Base-by-base conservation (phyloP, 176 grass and related monocot species). In the Pharus latifolius region DNA sequence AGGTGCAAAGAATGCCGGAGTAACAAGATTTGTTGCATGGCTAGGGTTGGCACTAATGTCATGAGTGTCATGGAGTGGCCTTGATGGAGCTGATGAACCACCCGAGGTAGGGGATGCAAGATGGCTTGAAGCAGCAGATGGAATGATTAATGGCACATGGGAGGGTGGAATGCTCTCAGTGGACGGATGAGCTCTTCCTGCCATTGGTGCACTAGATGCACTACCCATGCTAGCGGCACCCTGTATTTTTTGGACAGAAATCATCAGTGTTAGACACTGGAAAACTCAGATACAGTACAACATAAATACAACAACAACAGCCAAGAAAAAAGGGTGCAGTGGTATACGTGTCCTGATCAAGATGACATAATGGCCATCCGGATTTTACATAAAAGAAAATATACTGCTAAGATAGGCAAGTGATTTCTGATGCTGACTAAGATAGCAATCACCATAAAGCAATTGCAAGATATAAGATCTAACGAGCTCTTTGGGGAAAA, bases 1-100 rank as follows among this genome's bases (percentile, higher is more conserved):
- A 54, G 83, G 77, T 19, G 78, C 65, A 70, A 96, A 89, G 52
- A 89, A 89, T 4, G 82, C 84, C 1, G 93, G 85, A 52, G 86
- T 88, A 44, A 89, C 54, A 78, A 96, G 80, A 79, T 92, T 86
- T 71, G 83, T 60, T 12, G 82, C 65, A 61, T 22, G 63, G 33
- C 22, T 57, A 40, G 27, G 14, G 33, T 76, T 69, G 15, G 60
- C 28, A 64, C 49, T 84, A 73, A n/a, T n/a, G n/a, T n/a, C n/a
- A n/a, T n/a, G n/a, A n/a, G 60, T 70, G 56, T 80, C 85, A 64
- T 67, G 64, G 10, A 82, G 10, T 17, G 92, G 79, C 20, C 70
- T 54, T 42, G 77, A 64, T 19, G 84, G 84, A 45, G 91, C 73
- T 54, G 87, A 79, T 27, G 91, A 81, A 66, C 61, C 58, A 34